phyloP scores from a whole-genome alignment of 495 filamentous ascomycete species.

The Podospora anserina region DNA sequence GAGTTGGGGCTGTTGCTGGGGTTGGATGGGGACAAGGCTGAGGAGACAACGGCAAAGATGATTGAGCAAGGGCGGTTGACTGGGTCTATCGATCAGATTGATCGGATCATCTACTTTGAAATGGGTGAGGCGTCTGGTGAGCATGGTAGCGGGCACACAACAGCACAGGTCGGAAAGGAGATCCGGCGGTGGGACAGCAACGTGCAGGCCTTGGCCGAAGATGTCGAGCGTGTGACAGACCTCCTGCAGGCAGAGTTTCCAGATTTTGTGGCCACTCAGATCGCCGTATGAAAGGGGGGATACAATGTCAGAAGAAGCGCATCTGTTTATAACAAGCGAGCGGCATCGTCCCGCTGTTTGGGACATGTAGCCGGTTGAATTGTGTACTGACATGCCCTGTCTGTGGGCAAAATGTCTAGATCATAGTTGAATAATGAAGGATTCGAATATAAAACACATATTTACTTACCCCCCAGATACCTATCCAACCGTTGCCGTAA shows the following conservation, averaged over 20 bases:
- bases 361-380: not conserved
- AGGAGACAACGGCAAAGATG: slow-evolving; percentile 90
- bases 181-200: slow-evolving; percentile 85
- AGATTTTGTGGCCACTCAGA: slow-evolving; percentile 36
- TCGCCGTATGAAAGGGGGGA: slow-evolving; percentile 17
- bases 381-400: not conserved
- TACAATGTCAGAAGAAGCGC: not conserved
- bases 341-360: not conserved
- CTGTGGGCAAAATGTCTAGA: slow-evolving; percentile 4
- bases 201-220: slow-evolving; percentile 78
- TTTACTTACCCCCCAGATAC: not conserved
- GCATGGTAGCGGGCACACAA: slow-evolving; percentile 56
- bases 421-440: slow-evolving; percentile 16
- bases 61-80: slow-evolving; percentile 86
- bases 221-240: slow-evolving; percentile 81
- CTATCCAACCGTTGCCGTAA: not conserved
- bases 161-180: slow-evolving; percentile 60
- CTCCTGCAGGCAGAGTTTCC: slow-evolving; percentile 69
- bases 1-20: slow-evolving; percentile 74
- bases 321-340: not conserved
- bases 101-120: slow-evolving; percentile 81
- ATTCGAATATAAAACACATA: not conserved
- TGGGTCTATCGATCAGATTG: slow-evolving; percentile 93
- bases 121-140: slow-evolving; percentile 63
- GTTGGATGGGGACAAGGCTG: slow-evolving; percentile 75